These are phyloP conservation scores for Didymella sp. DNA, from an alignment of 2,329 filamentous ascomycete genomes.

Conservation along the genomic window DNA sequence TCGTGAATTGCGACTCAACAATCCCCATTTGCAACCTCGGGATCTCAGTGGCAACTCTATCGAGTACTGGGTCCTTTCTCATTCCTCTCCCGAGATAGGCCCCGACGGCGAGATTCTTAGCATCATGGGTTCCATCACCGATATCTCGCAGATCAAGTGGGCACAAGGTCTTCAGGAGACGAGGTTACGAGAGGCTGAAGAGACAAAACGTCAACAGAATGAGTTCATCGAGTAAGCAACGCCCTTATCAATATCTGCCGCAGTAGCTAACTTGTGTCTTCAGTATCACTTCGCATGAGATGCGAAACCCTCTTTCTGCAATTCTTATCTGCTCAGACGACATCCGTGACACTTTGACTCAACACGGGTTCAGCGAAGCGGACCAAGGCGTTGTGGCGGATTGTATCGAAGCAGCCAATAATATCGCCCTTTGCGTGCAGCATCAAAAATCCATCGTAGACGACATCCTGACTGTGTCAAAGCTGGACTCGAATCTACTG, in stretches of 20 bases:
- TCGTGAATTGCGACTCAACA: slow-evolving; percentile 55
- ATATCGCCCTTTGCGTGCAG: slow-evolving; percentile 51
- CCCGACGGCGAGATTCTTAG: slow-evolving; percentile 35
- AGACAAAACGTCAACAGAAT: slow-evolving; percentile 45
- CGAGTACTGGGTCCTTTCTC: slow-evolving; percentile 55
- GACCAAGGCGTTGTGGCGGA: slow-evolving; percentile 28
- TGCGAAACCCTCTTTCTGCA: slow-evolving; percentile 45
- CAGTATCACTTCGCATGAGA: slow-evolving; percentile 45
- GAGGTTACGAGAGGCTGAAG: slow-evolving; percentile 39
- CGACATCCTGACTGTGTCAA: slow-evolving; percentile 46
- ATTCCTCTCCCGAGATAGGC: slow-evolving; percentile 38
- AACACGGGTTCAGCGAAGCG: slow-evolving; percentile 25
- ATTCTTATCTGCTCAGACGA: slow-evolving; percentile 46
- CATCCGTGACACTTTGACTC: slow-evolving; percentile 37
- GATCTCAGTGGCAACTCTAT: slow-evolving; percentile 51
- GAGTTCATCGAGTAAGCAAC: slow-evolving; percentile 42
- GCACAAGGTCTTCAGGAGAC: slow-evolving; percentile 44
- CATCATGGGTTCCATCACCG: slow-evolving; percentile 42
- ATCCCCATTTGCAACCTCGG: slow-evolving; percentile 38
- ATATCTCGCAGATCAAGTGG: slow-evolving; percentile 48
- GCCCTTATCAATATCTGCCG: neutral
- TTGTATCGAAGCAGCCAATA: slow-evolving; percentile 44
- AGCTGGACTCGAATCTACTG: slow-evolving; percentile 41
- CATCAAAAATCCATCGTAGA: slow-evolving; percentile 48
- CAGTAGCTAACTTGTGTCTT: neutral